phyloP scores from a whole-genome alignment of 352 stramenopile species.

The Aphanomyces cochlioides region DNA sequence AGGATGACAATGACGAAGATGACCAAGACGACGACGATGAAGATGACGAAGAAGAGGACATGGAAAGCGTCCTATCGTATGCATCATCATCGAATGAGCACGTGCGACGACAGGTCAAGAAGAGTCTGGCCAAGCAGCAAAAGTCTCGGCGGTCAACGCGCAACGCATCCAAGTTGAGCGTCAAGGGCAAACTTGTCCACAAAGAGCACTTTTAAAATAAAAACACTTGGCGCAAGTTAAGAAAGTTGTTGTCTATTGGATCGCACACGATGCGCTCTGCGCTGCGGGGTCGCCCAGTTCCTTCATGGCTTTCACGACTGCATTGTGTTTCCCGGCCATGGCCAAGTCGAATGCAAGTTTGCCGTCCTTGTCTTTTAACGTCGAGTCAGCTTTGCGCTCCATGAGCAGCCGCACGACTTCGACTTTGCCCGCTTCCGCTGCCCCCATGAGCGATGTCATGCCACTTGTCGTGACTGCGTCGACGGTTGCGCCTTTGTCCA shows the following conservation, averaged over 20 bases:
- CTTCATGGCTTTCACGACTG: slow-evolving; percentile 89
- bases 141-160: slow-evolving; percentile 58
- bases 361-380: slow-evolving; percentile 84
- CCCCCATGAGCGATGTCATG: slow-evolving; percentile 86
- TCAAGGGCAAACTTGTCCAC: slow-evolving; percentile 76
- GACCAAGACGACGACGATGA: slow-evolving; percentile 38
- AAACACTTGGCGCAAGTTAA: slow-evolving; percentile 13
- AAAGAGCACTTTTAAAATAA: slow-evolving; percentile 68
- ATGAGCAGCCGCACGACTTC: slow-evolving; percentile 90
- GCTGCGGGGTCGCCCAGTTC: slow-evolving; percentile 88
- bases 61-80: slow-evolving; percentile 22
- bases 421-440: slow-evolving; percentile 87
- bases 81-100: slow-evolving; percentile 35
- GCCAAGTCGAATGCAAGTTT: slow-evolving; percentile 91
- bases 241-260: slow-evolving; percentile 53
- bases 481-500: slow-evolving; percentile 84
- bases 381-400: slow-evolving; percentile 84
- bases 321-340: slow-evolving; percentile 90
- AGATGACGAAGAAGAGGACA: slow-evolving; percentile 34
- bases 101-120: slow-evolving; percentile 52
- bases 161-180: slow-evolving; percentile 78
- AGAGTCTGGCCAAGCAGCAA: slow-evolving; percentile 61
- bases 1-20: slow-evolving; percentile 38
- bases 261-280: slow-evolving; percentile 78
- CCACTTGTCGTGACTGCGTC: slow-evolving; percentile 88